Percentiles rank a stretch among this genome's conserved stretches.
phyloP scores from a whole-genome alignment of 2,329 filamentous ascomycete species.

The Alternaria rosae region DNA sequence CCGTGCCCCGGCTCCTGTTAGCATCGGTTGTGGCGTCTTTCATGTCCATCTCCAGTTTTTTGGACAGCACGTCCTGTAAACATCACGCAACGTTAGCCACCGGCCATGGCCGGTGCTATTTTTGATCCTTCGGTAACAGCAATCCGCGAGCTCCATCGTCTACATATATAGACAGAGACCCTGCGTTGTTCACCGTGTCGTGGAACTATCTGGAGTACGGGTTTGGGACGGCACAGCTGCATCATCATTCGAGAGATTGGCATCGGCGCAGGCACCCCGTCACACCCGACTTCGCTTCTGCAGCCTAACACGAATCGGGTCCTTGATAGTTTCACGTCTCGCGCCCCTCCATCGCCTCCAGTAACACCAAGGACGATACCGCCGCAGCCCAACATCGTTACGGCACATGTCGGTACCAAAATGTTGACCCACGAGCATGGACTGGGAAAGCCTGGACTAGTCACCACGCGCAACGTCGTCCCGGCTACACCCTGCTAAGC shows the following conservation, averaged over 20 bases:
- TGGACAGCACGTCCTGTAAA: constrained; percentile 10
- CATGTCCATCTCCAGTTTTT: constrained; percentile 30
- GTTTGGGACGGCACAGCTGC: constrained; percentile 19
- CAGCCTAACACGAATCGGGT: constrained; percentile 44
- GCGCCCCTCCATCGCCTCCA: constrained; percentile 39
- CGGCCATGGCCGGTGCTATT: constrained; percentile 36
- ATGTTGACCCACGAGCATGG: constrained; percentile 37
- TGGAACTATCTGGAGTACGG: constrained; percentile 19
- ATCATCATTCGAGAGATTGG: constrained; percentile 17
- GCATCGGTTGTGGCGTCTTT: neutral
- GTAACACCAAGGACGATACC: constrained; percentile 30
- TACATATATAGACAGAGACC: constrained; percentile 28
- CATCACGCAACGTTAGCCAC: constrained; percentile 13
- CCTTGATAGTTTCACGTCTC: constrained; percentile 43
- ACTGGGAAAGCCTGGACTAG: constrained; percentile 39
- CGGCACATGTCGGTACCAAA: constrained; percentile 29
- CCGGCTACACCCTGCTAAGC: constrained; percentile 32
- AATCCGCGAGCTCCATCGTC: constrained; percentile 10
- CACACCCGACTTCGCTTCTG: constrained; percentile 31
- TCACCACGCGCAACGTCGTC: constrained; percentile 25
- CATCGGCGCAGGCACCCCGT: constrained; percentile 31
- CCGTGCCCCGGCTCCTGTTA: constrained; percentile 12
- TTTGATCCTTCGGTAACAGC: constrained; percentile 22
- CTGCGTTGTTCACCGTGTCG: constrained; percentile 18
- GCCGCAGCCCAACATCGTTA: constrained; percentile 33